phyloP scores from a whole-genome alignment of 805 yeast genomes.

The Torulaspora franciscae region DNA sequence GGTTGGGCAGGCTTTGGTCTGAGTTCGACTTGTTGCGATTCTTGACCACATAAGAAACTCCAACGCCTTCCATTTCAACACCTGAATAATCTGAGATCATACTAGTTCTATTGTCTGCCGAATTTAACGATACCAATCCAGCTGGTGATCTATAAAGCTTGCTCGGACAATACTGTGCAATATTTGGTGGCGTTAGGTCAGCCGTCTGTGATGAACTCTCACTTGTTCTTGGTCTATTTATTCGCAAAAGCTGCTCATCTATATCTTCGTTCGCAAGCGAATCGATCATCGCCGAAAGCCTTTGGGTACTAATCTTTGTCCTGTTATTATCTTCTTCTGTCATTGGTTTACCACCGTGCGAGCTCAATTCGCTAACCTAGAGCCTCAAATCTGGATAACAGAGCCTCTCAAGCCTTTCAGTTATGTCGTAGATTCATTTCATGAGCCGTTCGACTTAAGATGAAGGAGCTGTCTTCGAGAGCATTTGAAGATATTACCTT shows the following conservation, averaged over 20 bases:
- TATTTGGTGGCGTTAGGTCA: slow-evolving; percentile 5
- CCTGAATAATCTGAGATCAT: slow-evolving; percentile 33
- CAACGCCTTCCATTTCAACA: slow-evolving; percentile 33
- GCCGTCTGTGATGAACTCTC: neutral
- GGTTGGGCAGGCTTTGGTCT: slow-evolving; percentile 6
- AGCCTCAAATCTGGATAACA: neutral
- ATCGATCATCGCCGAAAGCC: slow-evolving; percentile 32
- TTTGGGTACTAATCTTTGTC: slow-evolving; percentile 22
- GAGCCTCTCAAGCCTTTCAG: neutral
- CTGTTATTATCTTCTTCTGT: slow-evolving; percentile 12
- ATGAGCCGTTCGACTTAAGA: slow-evolving; percentile 3
- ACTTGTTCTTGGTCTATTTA: neutral
- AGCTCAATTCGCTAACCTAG: slow-evolving; percentile 1
- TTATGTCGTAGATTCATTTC: neutral
- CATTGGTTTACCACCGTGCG: neutral
- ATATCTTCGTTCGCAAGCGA: slow-evolving; percentile 19
- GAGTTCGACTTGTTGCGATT: slow-evolving; percentile 7
- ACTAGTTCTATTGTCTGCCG: slow-evolving; percentile 19
- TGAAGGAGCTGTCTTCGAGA: neutral
- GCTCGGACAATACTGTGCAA: slow-evolving; percentile 4
- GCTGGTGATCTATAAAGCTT: slow-evolving; percentile 13
- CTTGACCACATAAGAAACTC: slow-evolving; percentile 29
- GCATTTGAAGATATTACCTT: slow-evolving; percentile 9
- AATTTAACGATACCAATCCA: slow-evolving; percentile 10
- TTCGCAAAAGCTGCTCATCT: slow-evolving; percentile 12